Base-by-base conservation (phyloP, 1,284 basidiomycete species). In the Crepidotus sp. region DNA sequence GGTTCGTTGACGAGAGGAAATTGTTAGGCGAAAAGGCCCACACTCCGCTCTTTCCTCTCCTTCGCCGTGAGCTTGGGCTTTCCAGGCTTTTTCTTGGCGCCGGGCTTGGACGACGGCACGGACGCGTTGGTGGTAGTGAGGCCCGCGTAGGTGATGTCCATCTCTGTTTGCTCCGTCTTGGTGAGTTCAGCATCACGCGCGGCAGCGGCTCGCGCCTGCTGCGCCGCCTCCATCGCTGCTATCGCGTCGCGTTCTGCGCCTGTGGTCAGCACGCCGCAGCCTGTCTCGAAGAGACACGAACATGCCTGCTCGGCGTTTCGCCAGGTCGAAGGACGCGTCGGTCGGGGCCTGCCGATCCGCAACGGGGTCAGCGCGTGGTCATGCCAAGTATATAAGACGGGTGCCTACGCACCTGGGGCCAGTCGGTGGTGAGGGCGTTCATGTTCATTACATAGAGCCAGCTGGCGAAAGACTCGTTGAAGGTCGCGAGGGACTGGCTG, bases 381-480 rank as follows among this genome's bases (percentile, higher is more conserved):
- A 22, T n/a, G 21, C 32, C 3, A 21, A 25, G 17, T 39, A 29
- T 14, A 13, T 36, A 5, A 31, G 18, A 19, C 31, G 11, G 8
- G 3, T 0, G 2, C 26, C 36, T 6, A 57, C 74, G 48, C 54
- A 84, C 89, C 73, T 94, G 84, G 0, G 78, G 77, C 91, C 91
- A 96, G 61, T 95, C 92, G 0, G 83, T 82, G 21, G 91, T 93
- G 52, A 94, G 77, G 1, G 90, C 83, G 58, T 95, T 94, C 89
- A 96, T 95, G 60, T 91, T 85, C 75, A 96, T 80, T 8, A 84
- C 81, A 61, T 93, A 94, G 14, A 96, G 64, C 73, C 83, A 94
- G 60, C 87, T 90, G 8, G 91, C 84, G 59, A 97, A 97, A 30
- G 82, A 82, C 61, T 97, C 93, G 60, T 96, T 95, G 69, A 97